These are phyloP conservation scores for Elsinoe perseae DNA, from an alignment of 2,329 filamentous ascomycete genomes.

Conservation along the genomic window DNA sequence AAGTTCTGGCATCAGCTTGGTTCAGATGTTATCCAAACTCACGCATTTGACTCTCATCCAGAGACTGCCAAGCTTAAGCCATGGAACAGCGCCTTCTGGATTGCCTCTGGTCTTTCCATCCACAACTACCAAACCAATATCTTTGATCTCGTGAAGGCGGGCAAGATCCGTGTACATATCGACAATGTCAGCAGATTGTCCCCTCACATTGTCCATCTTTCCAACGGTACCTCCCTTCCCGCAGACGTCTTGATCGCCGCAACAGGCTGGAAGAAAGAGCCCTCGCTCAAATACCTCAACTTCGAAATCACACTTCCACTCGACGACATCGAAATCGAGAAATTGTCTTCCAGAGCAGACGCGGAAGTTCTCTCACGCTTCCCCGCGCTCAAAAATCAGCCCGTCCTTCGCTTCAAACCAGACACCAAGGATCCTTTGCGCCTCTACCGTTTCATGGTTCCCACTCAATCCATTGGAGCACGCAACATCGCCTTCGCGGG, in stretches of 20 bases:
- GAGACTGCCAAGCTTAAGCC: conserved; percentile 38
- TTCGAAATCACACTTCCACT: conserved; percentile 26
- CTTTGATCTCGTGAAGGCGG: conserved; percentile 48
- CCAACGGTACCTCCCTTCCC: conserved; percentile 37
- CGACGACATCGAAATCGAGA: conserved; percentile 33
- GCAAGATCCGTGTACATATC: conserved; percentile 49
- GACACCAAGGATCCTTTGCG: conserved; percentile 25
- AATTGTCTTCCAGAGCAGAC: conserved; percentile 39
- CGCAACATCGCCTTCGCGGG: conserved; percentile 37
- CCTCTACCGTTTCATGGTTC: conserved; percentile 40
- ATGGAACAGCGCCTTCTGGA: conserved; percentile 43
- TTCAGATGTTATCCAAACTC: conserved; percentile 45
- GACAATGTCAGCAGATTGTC: conserved; percentile 47
- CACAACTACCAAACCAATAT: conserved; percentile 52
- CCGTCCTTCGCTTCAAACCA: conserved; percentile 23
- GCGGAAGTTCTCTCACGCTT: conserved; percentile 46
- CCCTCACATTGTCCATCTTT: conserved; percentile 41
- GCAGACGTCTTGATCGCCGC: conserved; percentile 48
- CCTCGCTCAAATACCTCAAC: conserved; percentile 42
- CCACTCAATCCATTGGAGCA: conserved; percentile 27
- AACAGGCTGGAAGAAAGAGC: conserved; percentile 50
- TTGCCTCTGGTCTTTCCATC: conserved; percentile 50
- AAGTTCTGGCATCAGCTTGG: conserved; percentile 51
- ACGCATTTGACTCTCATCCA: conserved; percentile 38
- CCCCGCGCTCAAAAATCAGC: conserved; percentile 47